Evolutionary conservation across 768 basidiomycete species (phyloP).

Genomic region (Boletus huronensis): DNA sequence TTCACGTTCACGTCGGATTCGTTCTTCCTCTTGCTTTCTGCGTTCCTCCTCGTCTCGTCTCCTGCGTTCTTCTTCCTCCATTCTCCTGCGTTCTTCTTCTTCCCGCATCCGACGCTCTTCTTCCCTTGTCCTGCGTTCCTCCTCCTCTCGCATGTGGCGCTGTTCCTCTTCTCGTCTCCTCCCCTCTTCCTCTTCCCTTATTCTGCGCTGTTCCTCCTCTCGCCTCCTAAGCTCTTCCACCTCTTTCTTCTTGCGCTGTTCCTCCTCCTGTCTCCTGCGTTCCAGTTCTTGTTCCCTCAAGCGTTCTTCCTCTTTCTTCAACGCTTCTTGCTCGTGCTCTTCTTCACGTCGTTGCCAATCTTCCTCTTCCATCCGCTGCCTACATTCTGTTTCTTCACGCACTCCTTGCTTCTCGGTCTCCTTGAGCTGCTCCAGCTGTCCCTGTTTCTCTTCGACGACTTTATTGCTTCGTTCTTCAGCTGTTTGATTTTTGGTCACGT

Average conservation of each 20-base stretch:
- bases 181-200: constrained; percentile 34
- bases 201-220: constrained; percentile 41
- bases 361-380: not conserved
- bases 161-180: constrained; percentile 31
- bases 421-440: not conserved
- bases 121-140: constrained; percentile 3
- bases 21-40: constrained; percentile 40
- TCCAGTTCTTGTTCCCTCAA: constrained; percentile 18
- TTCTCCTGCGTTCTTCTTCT: constrained; percentile 21
- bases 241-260: constrained; percentile 3
- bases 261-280: constrained; percentile 24
- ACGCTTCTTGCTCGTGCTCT: not conserved
- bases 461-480: constrained; percentile 25
- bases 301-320: constrained; percentile 18
- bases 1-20: constrained; percentile 42
- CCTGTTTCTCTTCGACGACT: not conserved
- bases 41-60: constrained; percentile 26
- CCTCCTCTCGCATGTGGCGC: constrained; percentile 32
- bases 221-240: constrained; percentile 4
- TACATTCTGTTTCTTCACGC: not conserved
- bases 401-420: not conserved
- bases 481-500: not conserved
- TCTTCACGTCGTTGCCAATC: not conserved
- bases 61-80: constrained; percentile 12
- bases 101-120: not conserved